Base-by-base conservation (phyloP, 352 stramenopile genomes). In the Globisporangium spinosum region DNA sequence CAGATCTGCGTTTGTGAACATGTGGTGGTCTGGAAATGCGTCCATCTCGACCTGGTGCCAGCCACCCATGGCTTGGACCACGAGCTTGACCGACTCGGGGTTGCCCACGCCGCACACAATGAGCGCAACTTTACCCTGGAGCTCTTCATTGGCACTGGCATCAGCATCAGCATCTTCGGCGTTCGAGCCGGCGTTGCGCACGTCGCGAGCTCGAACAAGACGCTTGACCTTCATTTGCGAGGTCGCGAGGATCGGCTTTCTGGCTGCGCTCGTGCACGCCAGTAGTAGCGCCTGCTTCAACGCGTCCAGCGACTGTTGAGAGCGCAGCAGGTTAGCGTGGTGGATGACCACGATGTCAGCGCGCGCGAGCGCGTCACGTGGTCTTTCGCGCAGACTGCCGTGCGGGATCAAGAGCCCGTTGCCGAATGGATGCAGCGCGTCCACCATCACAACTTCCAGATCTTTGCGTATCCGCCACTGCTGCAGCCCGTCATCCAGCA, bases 401-500 rank as follows among this genome's bases (percentile, higher is more conserved):
- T 70, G 72, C 9, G 83, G 83, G 12, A 92, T 68, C 27, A 92
- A 34, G 22, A 71, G 62, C 0, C 82, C 80, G 38, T 92, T 92
- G n/a, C 83, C 82, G 54, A 90, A 84, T 17, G 83, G 80, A 69
- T 87, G 77, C 38, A 90, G 67, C 27, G 78, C 80, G 38, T 92
- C 82, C 55, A 92, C 64, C 82, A 89, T 90, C 25, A 92, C 79
- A 62, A 92, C 78, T 60, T 92, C 82, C 17, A 92, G 53, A 56
- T 90, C 78, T 58, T 83, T 89, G 1, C 64, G 55, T 32, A 92
- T 76, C 38, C 69, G 67, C 80, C 81, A 92, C 72, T 92, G 83
- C 74, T 92, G 83, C 43, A 92, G 62, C 15, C 83, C 83, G 62
- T 92, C 83, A 32, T 92, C 83, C 40, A 92, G 40, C 34, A 92